A percentile compares a stretch with the other conserved stretches of the same genome.
These are phyloP conservation scores for Croton setiger DNA, from an alignment of 441 rosid genomes.

Conservation along the genomic window DNA sequence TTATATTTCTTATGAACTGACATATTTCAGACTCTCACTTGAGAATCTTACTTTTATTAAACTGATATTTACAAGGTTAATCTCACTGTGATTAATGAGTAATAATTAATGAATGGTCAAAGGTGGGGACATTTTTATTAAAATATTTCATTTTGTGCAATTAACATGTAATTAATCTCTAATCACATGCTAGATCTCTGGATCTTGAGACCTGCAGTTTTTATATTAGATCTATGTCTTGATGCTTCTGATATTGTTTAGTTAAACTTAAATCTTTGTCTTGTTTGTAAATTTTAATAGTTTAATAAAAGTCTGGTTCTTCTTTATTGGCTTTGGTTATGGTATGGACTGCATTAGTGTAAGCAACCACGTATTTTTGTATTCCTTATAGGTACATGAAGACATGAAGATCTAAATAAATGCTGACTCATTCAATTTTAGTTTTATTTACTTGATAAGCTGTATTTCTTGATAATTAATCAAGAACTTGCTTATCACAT, in stretches of 20 bases:
- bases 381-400: not conserved
- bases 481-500: too few species aligned
- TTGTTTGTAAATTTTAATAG: not conserved
- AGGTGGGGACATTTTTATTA: not conserved
- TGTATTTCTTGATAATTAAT: not conserved
- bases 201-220: conserved; percentile 18
- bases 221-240: not conserved
- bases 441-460: not conserved
- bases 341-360: not conserved
- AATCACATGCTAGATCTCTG: conserved; percentile 24
- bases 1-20: conserved; percentile 3
- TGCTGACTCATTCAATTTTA: not conserved
- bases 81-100: conserved; percentile 7
- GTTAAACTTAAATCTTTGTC: conserved; percentile 7
- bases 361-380: not conserved
- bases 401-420: not conserved
- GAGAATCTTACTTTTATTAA: conserved; percentile 10
- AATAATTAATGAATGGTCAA: not conserved
- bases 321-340: conserved; percentile 2
- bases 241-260: not conserved
- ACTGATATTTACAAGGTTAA: conserved; percentile 9
- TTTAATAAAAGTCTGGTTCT: not conserved
- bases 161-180: conserved; percentile 14
- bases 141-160: conserved; percentile 20
- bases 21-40: conserved; percentile 3